Evolutionary conservation across 139 green algal genomes (phyloP), one percentile per base, ranked within the genome.

Genomic region (Mesotaenium endlicherianum): DNA sequence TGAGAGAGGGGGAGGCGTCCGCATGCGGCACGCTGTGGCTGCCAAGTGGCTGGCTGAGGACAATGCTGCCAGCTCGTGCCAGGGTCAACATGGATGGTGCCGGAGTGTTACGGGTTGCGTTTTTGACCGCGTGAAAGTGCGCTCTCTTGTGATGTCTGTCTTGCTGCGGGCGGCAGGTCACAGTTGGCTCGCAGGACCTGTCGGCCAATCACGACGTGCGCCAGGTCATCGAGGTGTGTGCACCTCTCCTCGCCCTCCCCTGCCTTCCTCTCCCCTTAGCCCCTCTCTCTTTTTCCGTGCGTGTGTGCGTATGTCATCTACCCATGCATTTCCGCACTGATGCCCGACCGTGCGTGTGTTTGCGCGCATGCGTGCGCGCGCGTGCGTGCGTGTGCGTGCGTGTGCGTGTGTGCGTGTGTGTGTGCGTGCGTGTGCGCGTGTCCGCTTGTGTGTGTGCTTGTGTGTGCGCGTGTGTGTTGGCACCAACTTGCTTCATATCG

Each of bases 221-320:
- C n/a, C 94, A 97, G 90, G 85, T 92, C 5, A 93, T 98, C 26
- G 93, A 98, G 88, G 95, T 98, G 68, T 44, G 83, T 3, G 84
- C 8, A 77, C 8, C 11, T 72, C 81, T 71, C 57, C 69, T 0
- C n/a, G 64, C 47, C 69, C 74, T 8, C 14, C 60, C 14, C 34
- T 72, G 8, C 14, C 60, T 72, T 11, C 50, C 26, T 64, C 26
- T 26, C 26, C 20, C 20, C 26, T 64, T 26, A 64, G 20, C 14
- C 17, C 64, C 64, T 42, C 17, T 38, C 64, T 42, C 64, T 75
- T 75, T 75, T 42, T 64, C 50, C 50, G 20, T 64, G 20, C 26
- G 20, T 64, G 20, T 64, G n/a, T n/a, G n/a, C n/a, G n/a, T n/a
- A n/a, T n/a, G n/a, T n/a, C n/a, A n/a, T n/a, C n/a, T n/a, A n/a